These are phyloP conservation scores for Cladosporium oxysporum DNA, from an alignment of 2,329 filamentous ascomycete species.

Conservation along the genomic window DNA sequence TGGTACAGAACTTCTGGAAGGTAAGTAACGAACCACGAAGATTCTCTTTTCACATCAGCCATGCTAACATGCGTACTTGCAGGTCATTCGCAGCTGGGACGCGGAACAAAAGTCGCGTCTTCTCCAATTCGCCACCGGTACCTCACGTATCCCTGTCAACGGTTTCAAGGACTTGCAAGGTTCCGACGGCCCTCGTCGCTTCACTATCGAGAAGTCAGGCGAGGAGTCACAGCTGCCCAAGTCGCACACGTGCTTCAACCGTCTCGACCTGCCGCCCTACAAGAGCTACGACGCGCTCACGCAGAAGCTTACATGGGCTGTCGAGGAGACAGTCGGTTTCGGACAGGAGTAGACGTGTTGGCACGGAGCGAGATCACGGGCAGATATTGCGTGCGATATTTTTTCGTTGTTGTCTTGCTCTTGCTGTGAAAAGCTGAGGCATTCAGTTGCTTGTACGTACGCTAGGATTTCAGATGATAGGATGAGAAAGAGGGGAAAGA, in stretches of 20 bases:
- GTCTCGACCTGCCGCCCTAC: conserved; percentile 90
- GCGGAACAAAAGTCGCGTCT: conserved; percentile 97
- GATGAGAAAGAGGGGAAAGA: not conserved
- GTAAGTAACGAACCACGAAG: conserved; percentile 38
- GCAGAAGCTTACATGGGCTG: conserved; percentile 90
- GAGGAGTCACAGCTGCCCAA: conserved; percentile 90
- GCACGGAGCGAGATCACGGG: not conserved
- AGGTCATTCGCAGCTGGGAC: conserved; percentile 90
- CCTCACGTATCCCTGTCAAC: conserved; percentile 96
- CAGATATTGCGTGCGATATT: not conserved
- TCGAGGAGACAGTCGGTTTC: conserved; percentile 98
- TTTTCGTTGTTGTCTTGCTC: not conserved
- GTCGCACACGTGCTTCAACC: conserved; percentile 98
- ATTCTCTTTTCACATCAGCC: not conserved
- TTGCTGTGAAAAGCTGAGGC: not conserved
- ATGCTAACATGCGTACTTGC: conserved; percentile 25
- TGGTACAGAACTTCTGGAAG: conserved; percentile 99
- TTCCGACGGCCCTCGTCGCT: conserved; percentile 89
- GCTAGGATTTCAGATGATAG: not conserved
- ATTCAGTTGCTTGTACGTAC: conserved; percentile 11
- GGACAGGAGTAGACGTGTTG: conserved; percentile 78
- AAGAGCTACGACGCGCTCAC: conserved; percentile 84
- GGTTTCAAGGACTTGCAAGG: conserved; percentile 99
- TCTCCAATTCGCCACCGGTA: conserved; percentile 95
- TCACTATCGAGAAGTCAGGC: conserved; percentile 97